Evolutionary conservation across 2,329 filamentous ascomycete species (phyloP).

Genomic region (Samsoniella hepiali): DNA sequence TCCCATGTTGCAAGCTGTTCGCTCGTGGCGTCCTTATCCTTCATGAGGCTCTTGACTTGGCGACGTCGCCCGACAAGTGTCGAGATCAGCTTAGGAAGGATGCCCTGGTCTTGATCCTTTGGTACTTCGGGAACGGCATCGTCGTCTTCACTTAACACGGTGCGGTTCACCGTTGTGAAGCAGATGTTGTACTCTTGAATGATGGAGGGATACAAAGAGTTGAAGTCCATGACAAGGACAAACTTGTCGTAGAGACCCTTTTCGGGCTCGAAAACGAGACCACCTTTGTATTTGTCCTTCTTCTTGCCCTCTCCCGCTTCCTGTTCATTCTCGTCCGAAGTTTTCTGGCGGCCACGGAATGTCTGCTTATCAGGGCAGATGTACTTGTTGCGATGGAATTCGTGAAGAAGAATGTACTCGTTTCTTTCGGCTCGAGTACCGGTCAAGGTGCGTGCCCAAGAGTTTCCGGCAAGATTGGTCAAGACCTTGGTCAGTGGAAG

Average conservation of each 20-base stretch:
- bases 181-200: constrained; percentile 99
- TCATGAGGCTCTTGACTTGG: constrained; percentile 96
- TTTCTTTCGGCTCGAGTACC: constrained; percentile 96
- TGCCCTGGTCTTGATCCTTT: constrained; percentile 70
- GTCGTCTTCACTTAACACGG: constrained; percentile 66
- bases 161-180: constrained; percentile 92
- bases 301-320: constrained; percentile 78
- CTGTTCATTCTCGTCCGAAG: constrained; percentile 70
- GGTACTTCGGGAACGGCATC: constrained; percentile 89
- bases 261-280: constrained; percentile 96
- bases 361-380: constrained; percentile 94
- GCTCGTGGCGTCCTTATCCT: constrained; percentile 78
- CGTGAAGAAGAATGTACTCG: constrained; percentile 97
- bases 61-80: constrained; percentile 85
- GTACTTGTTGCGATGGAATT: constrained; percentile 95
- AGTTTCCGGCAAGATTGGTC: constrained; percentile 95
- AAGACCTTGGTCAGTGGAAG: constrained; percentile 90
- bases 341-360: constrained; percentile 70
- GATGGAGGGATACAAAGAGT: constrained; percentile 96
- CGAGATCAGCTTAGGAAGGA: constrained; percentile 85
- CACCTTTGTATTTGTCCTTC: constrained; percentile 99
- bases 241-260: constrained; percentile 98
- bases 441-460: constrained; percentile 92
- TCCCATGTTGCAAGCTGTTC: constrained; percentile 95
- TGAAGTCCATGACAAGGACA: constrained; percentile 99